These are phyloP conservation scores for Agapanthus africanus DNA, from an alignment of 106 monocot genomes.

Conservation along the genomic window DNA sequence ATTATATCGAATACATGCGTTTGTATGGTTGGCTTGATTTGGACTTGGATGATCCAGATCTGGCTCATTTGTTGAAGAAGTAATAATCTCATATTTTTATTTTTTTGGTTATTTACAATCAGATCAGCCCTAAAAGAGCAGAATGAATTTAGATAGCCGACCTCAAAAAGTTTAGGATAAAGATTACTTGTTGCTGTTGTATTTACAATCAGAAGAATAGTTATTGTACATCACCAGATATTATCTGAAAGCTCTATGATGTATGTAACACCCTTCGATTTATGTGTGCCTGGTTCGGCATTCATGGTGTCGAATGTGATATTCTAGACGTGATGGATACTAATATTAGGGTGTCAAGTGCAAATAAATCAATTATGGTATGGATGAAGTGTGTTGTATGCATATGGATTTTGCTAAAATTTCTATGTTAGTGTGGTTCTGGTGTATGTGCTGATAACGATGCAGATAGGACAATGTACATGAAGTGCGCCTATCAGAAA, in stretches of 20 bases:
- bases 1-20: constrained; percentile 66
- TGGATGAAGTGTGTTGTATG: neutral
- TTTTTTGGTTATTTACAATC: no score
- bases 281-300: no score
- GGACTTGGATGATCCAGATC: constrained; percentile 64
- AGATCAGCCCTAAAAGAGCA: no score
- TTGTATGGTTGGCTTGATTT: constrained; percentile 60
- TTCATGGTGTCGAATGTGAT: no score
- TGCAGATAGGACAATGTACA: neutral
- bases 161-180: no score
- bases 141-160: no score
- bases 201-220: neutral
- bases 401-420: neutral
- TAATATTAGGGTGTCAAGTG: neutral
- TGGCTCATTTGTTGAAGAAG: constrained; percentile 38
- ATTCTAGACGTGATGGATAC: no score
- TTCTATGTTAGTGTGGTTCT: neutral
- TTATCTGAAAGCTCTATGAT: neutral
- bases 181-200: no score
- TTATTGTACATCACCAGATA: neutral
- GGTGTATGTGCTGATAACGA: neutral
- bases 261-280: no score
- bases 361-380: neutral
- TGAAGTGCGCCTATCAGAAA: neutral
- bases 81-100: no score